Evolutionary conservation across 2,329 filamentous ascomycete genomes (phyloP), one percentile per base, ranked within the genome.

Genomic region (Aspergillus novoparasiticus): DNA sequence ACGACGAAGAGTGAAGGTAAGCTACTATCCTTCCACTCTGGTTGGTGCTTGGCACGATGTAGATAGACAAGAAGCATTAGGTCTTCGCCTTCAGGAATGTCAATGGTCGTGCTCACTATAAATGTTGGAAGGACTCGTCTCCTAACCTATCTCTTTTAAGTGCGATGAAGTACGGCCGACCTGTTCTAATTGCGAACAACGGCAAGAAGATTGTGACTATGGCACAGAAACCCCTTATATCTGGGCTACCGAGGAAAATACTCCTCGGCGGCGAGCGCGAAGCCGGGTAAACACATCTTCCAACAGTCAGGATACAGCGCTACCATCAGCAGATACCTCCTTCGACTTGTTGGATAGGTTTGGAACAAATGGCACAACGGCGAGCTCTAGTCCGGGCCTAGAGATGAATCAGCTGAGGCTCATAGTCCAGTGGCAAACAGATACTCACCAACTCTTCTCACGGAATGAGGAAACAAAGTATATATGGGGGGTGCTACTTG

Each of bases 1-100:
- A 32, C 64, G 62, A 16, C 65, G 70, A 48, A 58, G 69, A 56
- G 70, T 72, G 11, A 72, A 71, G 65, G 70, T 72, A 30, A 28
- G 46, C 14, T 16, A 12, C 21, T 11, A 23, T 28, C 6, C 6
- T 48, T 48, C 45, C 45, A 48, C 23, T 28, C 45, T 5, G 5
- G 32, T 34, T 34, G 32, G 34, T 36, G 34, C 34, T 36, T 36
- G 34, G 34, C 34, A 36, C 6, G 34, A 48, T 48, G 45, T 26
- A 48, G 12, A 48, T 23, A 28, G 21, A 19, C 21, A 28, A 23
- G 6, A 14, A 14, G 21, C 45, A 28, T 14, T 28, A 48, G 45
- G 45, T 48, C 21, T 26, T 48, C 45, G 8, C 12, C 12, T 14
- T 48, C 12, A 28, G 12, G 14, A 4, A 28, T 28, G 12, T 12